phyloP scores from a whole-genome alignment of 2,329 filamentous ascomycete species.

The Colletotrichum spinosum region DNA sequence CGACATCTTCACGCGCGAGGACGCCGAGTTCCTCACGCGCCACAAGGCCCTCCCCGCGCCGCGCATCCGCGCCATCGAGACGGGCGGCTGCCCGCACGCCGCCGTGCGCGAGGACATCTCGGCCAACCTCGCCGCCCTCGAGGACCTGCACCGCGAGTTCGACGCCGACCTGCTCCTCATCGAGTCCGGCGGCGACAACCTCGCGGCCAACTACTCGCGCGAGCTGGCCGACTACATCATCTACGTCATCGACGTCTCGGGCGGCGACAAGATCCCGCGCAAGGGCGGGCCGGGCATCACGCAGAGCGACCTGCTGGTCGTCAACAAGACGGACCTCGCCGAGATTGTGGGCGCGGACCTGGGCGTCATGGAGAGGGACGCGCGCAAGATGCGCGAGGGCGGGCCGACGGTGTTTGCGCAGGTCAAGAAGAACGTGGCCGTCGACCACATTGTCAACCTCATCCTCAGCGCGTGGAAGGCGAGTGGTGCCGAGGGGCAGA shows the following conservation, averaged over 20 bases:
- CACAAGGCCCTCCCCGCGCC: constrained; percentile 84
- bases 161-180: constrained; percentile 87
- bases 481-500: constrained; percentile 79
- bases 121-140: constrained; percentile 91
- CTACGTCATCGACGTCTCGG: constrained; percentile 97
- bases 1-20: constrained; percentile 98
- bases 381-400: constrained; percentile 93
- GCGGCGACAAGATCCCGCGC: constrained; percentile 94
- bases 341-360: constrained; percentile 91
- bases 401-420: constrained; percentile 96
- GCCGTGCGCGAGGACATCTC: constrained; percentile 97
- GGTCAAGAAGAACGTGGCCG: constrained; percentile 90
- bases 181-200: constrained; percentile 94
- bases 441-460: constrained; percentile 88
- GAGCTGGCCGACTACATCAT: constrained; percentile 98
- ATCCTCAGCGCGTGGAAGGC: constrained; percentile 93
- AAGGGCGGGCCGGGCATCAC: constrained; percentile 98
- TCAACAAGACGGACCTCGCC: constrained; percentile 97
- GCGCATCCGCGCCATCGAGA: constrained; percentile 96
- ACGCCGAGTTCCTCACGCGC: constrained; percentile 95
- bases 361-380: constrained; percentile 93
- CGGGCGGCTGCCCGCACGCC: constrained; percentile 95
- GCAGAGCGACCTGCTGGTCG: constrained; percentile 90
- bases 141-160: constrained; percentile 87
- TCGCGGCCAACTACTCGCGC: constrained; percentile 95